Percentiles rank a stretch among this genome's conserved stretches.
These are phyloP conservation scores for Aspergillus sp. DNA, from an alignment of 2,329 filamentous ascomycete species.

Conservation along the genomic window DNA sequence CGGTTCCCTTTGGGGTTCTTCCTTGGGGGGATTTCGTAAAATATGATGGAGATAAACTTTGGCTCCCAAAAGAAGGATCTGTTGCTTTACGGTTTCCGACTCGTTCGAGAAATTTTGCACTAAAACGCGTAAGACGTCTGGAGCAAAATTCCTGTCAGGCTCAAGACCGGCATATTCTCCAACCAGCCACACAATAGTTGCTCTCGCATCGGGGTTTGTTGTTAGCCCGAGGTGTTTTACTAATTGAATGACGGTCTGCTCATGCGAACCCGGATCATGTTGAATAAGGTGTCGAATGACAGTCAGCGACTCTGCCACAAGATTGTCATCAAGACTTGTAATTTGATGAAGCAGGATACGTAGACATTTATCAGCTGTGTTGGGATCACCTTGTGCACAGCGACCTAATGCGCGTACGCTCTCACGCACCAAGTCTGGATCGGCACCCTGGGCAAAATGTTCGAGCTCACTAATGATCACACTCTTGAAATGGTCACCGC, in stretches of 20 bases:
- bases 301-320: conserved; percentile 90
- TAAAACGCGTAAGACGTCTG: conserved; percentile 86
- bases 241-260: conserved; percentile 80
- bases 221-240: conserved; percentile 90
- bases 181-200: conserved; percentile 95
- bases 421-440: conserved; percentile 79
- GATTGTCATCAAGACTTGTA: conserved; percentile 78
- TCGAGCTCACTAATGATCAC: conserved; percentile 90
- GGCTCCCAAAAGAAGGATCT: conserved; percentile 89
- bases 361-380: conserved; percentile 75
- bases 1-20: conserved; percentile 25
- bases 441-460: conserved; percentile 77
- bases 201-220: conserved; percentile 81
- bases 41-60: conserved; percentile 93
- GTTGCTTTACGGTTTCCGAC: conserved; percentile 80
- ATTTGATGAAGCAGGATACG: conserved; percentile 82
- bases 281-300: conserved; percentile 96
- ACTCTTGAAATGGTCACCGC: conserved; percentile 72
- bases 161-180: conserved; percentile 85
- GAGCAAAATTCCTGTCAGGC: conserved; percentile 82
- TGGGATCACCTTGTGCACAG: conserved; percentile 76
- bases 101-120: conserved; percentile 82
- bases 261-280: conserved; percentile 77
- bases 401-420: conserved; percentile 90
- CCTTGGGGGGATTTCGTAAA: conserved; percentile 48